Conservation (phyloP, 1,139 yeast species). For the Zygosaccharomyces sapae region DNA sequence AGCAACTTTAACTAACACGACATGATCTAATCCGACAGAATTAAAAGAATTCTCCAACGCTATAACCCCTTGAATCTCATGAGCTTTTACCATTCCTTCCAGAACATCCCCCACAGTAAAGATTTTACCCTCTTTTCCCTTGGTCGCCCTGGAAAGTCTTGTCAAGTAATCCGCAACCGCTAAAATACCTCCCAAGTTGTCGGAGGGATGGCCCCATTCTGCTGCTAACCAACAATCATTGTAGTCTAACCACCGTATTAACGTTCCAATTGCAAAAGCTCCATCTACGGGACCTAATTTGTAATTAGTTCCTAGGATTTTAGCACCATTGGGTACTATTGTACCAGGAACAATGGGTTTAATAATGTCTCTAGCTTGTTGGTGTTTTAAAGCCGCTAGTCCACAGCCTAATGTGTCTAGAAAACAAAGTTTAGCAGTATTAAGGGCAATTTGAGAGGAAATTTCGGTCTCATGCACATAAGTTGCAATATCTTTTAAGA, state of each 20-base stretch:
- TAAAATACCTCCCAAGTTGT: slow-evolving; percentile 54
- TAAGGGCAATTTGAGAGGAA: slow-evolving; percentile 45
- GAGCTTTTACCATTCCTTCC: slow-evolving; percentile 56
- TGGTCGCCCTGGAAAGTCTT: slow-evolving; percentile 43
- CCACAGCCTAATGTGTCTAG: slow-evolving; percentile 59
- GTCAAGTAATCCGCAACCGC: slow-evolving; percentile 57
- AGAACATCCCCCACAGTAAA: slow-evolving; percentile 49
- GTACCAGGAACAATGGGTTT: slow-evolving; percentile 59
- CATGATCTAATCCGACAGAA: slow-evolving; percentile 58
- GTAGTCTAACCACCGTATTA: slow-evolving; percentile 56
- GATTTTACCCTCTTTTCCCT: slow-evolving; percentile 39
- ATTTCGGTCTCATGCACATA: slow-evolving; percentile 48
- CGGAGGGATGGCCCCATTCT: slow-evolving; percentile 65
- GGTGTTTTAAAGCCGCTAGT: slow-evolving; percentile 53
- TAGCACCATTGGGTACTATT: slow-evolving; percentile 50
- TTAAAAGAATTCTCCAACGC: slow-evolving; percentile 58
- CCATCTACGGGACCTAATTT: slow-evolving; percentile 55
- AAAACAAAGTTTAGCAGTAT: slow-evolving; percentile 52
- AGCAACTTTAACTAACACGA: slow-evolving; percentile 55
- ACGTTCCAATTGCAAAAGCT: slow-evolving; percentile 54
- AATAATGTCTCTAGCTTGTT: slow-evolving; percentile 46
- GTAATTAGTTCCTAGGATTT: slow-evolving; percentile 49
- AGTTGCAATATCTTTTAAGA: slow-evolving; percentile 46
- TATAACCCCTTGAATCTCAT: slow-evolving; percentile 55
- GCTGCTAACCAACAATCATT: slow-evolving; percentile 64